phyloP scores from a whole-genome alignment of 2,329 filamentous ascomycete genomes.

The Sclerotinia minor region DNA sequence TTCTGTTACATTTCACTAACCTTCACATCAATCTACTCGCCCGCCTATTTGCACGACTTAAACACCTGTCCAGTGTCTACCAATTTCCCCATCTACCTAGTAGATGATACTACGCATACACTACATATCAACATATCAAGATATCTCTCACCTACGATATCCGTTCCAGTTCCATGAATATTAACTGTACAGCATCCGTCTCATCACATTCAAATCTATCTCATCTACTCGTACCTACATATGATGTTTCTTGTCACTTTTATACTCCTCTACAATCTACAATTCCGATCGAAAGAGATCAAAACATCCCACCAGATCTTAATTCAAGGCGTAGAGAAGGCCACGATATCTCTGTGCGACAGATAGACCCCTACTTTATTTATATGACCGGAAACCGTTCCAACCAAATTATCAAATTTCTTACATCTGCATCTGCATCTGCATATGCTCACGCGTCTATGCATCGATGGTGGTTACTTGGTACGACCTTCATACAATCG shows the following conservation, averaged over 20 bases:
- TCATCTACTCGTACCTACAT: background rate
- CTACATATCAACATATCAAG: background rate
- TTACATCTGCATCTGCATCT: background rate
- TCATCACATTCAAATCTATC: background rate
- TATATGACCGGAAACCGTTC: background rate
- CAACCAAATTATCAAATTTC: background rate
- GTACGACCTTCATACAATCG: background rate
- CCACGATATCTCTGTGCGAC: constrained; percentile 6
- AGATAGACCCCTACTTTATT: background rate
- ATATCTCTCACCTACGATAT: background rate
- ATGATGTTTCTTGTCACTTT: background rate
- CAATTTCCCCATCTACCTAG: no score
- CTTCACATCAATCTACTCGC: background rate
- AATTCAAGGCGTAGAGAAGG: background rate
- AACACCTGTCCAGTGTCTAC: no score
- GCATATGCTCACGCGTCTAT: background rate
- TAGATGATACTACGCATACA: background rate
- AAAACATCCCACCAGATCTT: background rate
- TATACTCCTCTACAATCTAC: background rate
- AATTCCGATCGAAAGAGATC: background rate
- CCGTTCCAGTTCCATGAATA: background rate
- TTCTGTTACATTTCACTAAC: background rate
- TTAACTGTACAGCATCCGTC: background rate
- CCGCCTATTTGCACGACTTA: background rate
- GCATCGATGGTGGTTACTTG: background rate